Percentiles rank a stretch among this genome's conserved stretches.
phyloP scores from a whole-genome alignment of 768 basidiomycete genomes.

The Mycena capillaripes region DNA sequence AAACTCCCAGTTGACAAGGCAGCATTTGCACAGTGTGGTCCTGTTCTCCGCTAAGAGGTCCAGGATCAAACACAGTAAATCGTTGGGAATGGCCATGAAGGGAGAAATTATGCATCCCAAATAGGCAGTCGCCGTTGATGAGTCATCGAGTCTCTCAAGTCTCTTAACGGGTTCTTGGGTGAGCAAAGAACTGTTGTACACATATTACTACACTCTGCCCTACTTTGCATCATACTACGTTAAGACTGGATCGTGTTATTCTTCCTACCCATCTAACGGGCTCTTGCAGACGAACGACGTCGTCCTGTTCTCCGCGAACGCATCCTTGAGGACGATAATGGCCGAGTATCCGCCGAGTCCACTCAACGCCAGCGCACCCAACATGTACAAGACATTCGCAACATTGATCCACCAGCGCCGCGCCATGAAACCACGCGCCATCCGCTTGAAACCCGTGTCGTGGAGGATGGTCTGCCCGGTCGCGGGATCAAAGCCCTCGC shows the following conservation, averaged over 20 bases:
- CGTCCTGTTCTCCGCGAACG: conserved; percentile 17
- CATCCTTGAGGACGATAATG: conserved; percentile 16
- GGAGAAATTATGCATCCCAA: background rate
- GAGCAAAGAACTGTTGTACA: too few species aligned
- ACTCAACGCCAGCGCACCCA: conserved; percentile 12
- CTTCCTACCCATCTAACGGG: conserved; percentile 16
- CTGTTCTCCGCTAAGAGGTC: conserved; percentile 51
- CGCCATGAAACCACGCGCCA: conserved; percentile 21
- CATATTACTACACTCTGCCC: too few species aligned
- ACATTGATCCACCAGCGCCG: conserved; percentile 20
- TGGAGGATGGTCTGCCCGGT: conserved; percentile 17
- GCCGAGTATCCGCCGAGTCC: conserved; percentile 21
- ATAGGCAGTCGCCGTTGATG: too few species aligned
- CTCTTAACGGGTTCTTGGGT: too few species aligned
- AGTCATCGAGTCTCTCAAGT: too few species aligned
- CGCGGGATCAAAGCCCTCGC: conserved; percentile 18
- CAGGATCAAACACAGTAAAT: conserved; percentile 42
- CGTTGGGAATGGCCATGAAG: conserved; percentile 9
- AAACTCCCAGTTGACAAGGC: conserved; percentile 63
- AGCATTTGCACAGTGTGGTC: conserved; percentile 52
- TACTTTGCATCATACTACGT: too few species aligned
- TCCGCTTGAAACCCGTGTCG: conserved; percentile 21
- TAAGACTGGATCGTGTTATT: background rate
- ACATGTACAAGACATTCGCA: conserved; percentile 9
- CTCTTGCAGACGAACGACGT: conserved; percentile 26